Percentiles rank a stretch among this genome's conserved stretches.
phyloP scores from a whole-genome alignment of 768 basidiomycete genomes.

The Mycena polygramma region DNA sequence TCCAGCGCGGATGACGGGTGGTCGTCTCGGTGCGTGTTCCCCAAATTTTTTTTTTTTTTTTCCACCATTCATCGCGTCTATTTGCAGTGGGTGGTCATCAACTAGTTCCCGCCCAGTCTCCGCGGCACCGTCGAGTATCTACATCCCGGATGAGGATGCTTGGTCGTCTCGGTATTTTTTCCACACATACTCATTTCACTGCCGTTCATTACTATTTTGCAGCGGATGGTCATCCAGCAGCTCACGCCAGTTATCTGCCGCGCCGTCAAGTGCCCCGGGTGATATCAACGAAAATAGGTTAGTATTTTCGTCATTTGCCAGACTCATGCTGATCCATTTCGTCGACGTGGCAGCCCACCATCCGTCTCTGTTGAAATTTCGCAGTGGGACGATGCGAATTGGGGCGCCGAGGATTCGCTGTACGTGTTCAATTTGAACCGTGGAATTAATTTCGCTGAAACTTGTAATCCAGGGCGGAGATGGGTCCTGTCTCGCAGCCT shows the following conservation, averaged over 20 bases:
- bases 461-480: not conserved
- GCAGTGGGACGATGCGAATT: slow-evolving; percentile 11
- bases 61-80: no score
- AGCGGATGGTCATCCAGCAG: no score
- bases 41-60: no score
- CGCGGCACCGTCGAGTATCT: slow-evolving; percentile 17
- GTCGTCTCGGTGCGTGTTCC: no score
- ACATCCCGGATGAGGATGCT: no score
- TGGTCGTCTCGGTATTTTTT: no score
- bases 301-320: slow-evolving; percentile 13
- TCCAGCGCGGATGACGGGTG: no score
- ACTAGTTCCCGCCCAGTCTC: slow-evolving; percentile 19
- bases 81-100: no score
- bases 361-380: slow-evolving; percentile 18
- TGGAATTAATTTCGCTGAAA: not conserved
- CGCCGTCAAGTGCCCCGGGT: no score
- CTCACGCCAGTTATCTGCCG: no score
- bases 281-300: slow-evolving; percentile 6
- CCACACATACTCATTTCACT: no score
- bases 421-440: slow-evolving; percentile 1
- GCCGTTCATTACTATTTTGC: no score
- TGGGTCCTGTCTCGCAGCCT: not conserved
- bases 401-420: slow-evolving; percentile 2
- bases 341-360: not conserved
- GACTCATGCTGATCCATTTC: slow-evolving; percentile 6